phyloP scores from a whole-genome alignment of 108 stramenopile genomes.

The Ochromonas danica region DNA sequence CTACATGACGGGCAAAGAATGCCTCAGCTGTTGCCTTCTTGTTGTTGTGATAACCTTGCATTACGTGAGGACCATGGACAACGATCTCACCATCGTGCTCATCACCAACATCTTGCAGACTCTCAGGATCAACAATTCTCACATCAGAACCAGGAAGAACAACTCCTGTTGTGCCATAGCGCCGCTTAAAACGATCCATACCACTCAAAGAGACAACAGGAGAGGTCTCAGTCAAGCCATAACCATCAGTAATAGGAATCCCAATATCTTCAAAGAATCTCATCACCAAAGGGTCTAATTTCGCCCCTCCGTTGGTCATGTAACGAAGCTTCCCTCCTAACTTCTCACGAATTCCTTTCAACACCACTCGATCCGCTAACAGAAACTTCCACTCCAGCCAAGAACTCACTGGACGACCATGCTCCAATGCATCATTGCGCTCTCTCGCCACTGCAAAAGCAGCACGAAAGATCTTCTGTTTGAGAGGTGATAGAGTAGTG shows the following conservation, averaged over 20 bases:
- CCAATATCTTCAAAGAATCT: constrained; percentile 85
- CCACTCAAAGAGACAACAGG: neutral
- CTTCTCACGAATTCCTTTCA: constrained; percentile 78
- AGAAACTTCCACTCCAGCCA: constrained; percentile 41
- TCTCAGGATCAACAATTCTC: constrained; percentile 23
- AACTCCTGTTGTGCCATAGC: neutral
- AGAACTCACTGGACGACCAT: constrained; percentile 38
- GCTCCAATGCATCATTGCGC: constrained; percentile 55
- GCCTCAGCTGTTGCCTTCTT: constrained; percentile 86
- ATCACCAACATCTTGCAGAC: neutral
- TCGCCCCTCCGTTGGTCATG: constrained; percentile 73
- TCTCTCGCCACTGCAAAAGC: constrained; percentile 68
- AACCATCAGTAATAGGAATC: constrained; percentile 81
- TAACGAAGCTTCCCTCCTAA: constrained; percentile 72
- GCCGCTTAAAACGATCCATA: neutral
- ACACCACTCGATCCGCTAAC: constrained; percentile 68
- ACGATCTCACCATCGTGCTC: constrained; percentile 69
- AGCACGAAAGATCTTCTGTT: constrained; percentile 64
- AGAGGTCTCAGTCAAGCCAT: constrained; percentile 86
- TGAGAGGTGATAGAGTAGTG: constrained; percentile 62
- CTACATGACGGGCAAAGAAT: constrained; percentile 68
- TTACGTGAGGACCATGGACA: constrained; percentile 76
- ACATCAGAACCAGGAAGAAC: neutral
- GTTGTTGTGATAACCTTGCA: constrained; percentile 88
- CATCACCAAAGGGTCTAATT: constrained; percentile 74